Evolutionary conservation across 306 rosid genomes (phyloP).

Genomic region (Argentina anserina): DNA sequence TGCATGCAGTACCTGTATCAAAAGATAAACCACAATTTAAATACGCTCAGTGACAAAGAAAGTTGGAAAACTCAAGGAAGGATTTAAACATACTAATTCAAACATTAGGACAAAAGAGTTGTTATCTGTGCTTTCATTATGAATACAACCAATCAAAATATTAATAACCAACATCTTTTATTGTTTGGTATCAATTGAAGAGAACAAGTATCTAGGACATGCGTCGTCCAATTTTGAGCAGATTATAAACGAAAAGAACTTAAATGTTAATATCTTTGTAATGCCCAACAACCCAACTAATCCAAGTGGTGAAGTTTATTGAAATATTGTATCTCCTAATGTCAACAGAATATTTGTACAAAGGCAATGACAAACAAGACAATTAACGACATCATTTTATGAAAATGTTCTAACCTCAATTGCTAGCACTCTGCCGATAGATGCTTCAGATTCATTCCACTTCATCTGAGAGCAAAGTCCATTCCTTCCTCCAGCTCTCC

Average conservation of each 20-base stretch:
- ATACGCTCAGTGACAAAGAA: background rate
- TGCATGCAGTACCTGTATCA: slow-evolving; percentile 90
- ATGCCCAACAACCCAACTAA: background rate
- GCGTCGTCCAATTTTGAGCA: background rate
- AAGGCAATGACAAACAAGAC: background rate
- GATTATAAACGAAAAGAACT: background rate
- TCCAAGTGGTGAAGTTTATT: background rate
- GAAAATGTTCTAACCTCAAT: slow-evolving; percentile 69
- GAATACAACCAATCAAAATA: background rate
- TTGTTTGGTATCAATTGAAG: background rate
- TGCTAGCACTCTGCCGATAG: slow-evolving; percentile 97
- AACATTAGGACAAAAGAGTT: background rate
- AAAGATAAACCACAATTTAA: slow-evolving; percentile 20
- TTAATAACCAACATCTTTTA: background rate
- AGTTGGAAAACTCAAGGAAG: background rate
- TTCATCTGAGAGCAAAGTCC: slow-evolving; percentile 96
- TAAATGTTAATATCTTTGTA: background rate
- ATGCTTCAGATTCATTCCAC: slow-evolving; percentile 99
- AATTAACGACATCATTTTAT: slow-evolving; percentile 11
- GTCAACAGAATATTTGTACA: background rate
- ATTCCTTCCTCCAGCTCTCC: slow-evolving; percentile 98
- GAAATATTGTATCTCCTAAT: background rate
- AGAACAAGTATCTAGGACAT: background rate
- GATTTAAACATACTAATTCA: background rate
- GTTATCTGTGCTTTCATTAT: background rate